Conservation (phyloP, 73 alveolate species). For the Paramecium tetraurelia region DNA sequence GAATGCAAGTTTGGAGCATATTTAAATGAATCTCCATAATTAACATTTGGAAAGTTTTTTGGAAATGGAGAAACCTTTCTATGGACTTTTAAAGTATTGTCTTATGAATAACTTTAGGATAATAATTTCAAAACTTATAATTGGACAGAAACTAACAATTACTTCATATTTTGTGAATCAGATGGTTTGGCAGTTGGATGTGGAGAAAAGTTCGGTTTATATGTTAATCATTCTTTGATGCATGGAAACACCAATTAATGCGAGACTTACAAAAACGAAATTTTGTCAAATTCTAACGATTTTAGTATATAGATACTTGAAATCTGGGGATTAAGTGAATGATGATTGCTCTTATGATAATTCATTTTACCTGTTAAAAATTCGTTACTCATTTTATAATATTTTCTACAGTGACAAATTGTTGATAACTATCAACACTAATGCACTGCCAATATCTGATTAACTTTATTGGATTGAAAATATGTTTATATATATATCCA, state of each 20-base stretch:
- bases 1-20: conserved; percentile 58
- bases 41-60: conserved; percentile 33
- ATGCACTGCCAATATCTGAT: background rate
- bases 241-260: conserved; percentile 54
- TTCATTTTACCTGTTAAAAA: background rate
- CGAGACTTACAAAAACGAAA: conserved; percentile 50
- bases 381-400: background rate
- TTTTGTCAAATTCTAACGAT: background rate
- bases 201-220: conserved; percentile 60
- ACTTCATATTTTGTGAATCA: conserved; percentile 49
- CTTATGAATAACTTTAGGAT: background rate
- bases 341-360: background rate
- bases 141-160: conserved; percentile 14
- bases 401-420: no score
- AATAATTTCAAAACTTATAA: conserved; percentile 29
- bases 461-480: no score
- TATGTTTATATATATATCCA: background rate
- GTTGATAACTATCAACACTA: background rate
- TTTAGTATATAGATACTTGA: background rate
- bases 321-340: conserved; percentile 49
- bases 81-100: conserved; percentile 6
- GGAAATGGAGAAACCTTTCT: conserved; percentile 60
- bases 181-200: conserved; percentile 64
- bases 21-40: conserved; percentile 16
- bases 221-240: conserved; percentile 6